phyloP scores from a whole-genome alignment of 208 protist genomes.

The Wallacemonas collosoma region DNA sequence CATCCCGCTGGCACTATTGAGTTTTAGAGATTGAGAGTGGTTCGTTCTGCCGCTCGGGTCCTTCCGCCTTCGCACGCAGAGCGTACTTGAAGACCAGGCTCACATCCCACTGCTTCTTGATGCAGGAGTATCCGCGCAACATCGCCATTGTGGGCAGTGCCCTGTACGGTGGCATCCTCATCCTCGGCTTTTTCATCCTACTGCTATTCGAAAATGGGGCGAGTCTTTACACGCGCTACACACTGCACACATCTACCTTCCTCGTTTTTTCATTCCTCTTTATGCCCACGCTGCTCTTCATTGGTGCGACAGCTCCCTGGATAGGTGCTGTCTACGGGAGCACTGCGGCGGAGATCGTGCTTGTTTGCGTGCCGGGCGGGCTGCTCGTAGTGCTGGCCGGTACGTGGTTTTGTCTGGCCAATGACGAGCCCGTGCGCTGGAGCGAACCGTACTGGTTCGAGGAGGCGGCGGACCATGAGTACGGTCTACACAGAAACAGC shows the following conservation, averaged over 20 bases:
- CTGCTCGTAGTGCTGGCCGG: slow-evolving; percentile 39
- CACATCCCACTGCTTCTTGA: neutral
- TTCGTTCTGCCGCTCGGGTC: too few species aligned
- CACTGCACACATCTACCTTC: slow-evolving; percentile 30
- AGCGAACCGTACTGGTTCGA: slow-evolving; percentile 3
- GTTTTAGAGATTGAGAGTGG: neutral
- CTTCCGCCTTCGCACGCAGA: too few species aligned
- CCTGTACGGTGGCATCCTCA: slow-evolving; percentile 45
- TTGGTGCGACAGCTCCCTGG: slow-evolving; percentile 51
- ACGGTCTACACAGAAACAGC: neutral
- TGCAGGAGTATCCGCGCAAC: slow-evolving; percentile 33
- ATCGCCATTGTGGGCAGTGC: slow-evolving; percentile 55
- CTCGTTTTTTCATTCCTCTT: slow-evolving; percentile 51
- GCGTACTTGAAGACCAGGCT: too few species aligned
- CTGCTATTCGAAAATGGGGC: slow-evolving; percentile 19
- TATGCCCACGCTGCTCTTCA: slow-evolving; percentile 47
- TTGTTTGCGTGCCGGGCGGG: slow-evolving; percentile 44
- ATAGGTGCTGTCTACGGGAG: slow-evolving; percentile 46
- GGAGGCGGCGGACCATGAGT: neutral
- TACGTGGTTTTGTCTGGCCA: slow-evolving; percentile 24
- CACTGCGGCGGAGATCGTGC: slow-evolving; percentile 30
- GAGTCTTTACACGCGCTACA: slow-evolving; percentile 30
- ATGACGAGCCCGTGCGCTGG: slow-evolving; percentile 2
- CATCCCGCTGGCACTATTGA: slow-evolving; percentile 8
- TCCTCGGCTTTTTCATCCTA: slow-evolving; percentile 45